Conservation (phyloP, 495 filamentous ascomycete genomes). For the Poronia punctata region DNA sequence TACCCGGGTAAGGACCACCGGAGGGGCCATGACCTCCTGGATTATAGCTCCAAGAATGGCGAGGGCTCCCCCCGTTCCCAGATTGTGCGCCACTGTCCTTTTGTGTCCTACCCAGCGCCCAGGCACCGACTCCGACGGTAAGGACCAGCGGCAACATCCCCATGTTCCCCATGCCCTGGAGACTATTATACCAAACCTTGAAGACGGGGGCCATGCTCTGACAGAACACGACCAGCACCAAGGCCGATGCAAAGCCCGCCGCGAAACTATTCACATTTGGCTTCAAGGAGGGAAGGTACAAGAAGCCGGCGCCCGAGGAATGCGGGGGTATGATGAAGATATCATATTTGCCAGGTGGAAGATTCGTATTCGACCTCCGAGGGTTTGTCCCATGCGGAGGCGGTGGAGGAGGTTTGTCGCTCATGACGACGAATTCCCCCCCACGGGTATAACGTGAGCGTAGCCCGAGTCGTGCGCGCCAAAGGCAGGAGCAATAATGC, state of each 20-base stretch:
- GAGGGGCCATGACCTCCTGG: constrained; percentile 18
- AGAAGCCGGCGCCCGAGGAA: constrained; percentile 79
- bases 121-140: constrained; percentile 66
- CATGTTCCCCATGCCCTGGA: constrained; percentile 53
- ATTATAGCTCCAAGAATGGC: constrained; percentile 20
- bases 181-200: constrained; percentile 58
- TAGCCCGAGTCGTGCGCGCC: neutral
- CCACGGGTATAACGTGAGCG: neutral
- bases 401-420: constrained; percentile 41
- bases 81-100: constrained; percentile 31
- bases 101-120: constrained; percentile 65
- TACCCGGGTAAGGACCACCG: constrained; percentile 12
- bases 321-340: constrained; percentile 97
- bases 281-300: constrained; percentile 85
- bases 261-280: constrained; percentile 86
- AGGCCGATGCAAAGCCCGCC: constrained; percentile 69
- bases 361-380: constrained; percentile 40
- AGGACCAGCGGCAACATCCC: constrained; percentile 56
- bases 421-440: constrained; percentile 28
- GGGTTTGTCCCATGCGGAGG: constrained; percentile 66
- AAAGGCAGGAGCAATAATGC: constrained; percentile 10
- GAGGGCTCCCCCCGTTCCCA: constrained; percentile 22
- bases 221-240: constrained; percentile 60
- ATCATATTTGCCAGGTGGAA: constrained; percentile 84
- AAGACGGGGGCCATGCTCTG: constrained; percentile 62